A percentile compares a stretch with the other conserved stretches of the same genome.
Conservation (phyloP, 768 basidiomycete genomes). For the Hortiboletus campestris region DNA sequence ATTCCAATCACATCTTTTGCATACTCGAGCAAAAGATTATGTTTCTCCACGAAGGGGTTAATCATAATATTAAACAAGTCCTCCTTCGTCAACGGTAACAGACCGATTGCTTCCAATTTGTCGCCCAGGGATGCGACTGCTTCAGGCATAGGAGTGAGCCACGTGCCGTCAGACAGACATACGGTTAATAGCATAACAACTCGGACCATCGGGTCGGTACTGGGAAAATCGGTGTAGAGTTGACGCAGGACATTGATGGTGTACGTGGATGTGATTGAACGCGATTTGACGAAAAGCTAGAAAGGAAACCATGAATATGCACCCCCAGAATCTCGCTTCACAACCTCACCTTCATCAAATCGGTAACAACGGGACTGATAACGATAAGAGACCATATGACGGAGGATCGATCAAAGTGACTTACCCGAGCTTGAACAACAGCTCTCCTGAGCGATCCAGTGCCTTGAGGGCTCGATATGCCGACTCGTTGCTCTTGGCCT, state of each 20-base stretch:
- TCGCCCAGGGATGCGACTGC: constrained; percentile 37
- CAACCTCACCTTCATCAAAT: constrained; percentile 59
- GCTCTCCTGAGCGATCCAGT: constrained; percentile 60
- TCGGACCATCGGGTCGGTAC: constrained; percentile 56
- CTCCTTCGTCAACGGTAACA: constrained; percentile 53
- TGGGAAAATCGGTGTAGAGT: constrained; percentile 67
- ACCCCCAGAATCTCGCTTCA: neutral
- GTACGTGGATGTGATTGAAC: constrained; percentile 53
- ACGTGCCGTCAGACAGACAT: constrained; percentile 42
- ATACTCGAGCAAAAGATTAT: constrained; percentile 50
- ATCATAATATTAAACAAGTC: constrained; percentile 63
- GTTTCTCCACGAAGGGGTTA: constrained; percentile 69
- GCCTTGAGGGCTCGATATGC: constrained; percentile 68
- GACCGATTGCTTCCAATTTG: constrained; percentile 53
- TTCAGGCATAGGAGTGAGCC: constrained; percentile 29
- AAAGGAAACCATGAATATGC: constrained; percentile 7
- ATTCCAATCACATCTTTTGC: constrained; percentile 44
- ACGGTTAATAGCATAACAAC: constrained; percentile 72
- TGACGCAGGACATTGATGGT: constrained; percentile 56
- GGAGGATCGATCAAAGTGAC: constrained; percentile 11
- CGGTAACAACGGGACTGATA: constrained; percentile 48
- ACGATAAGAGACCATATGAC: constrained; percentile 10
- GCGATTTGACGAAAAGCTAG: constrained; percentile 68
- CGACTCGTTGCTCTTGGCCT: constrained; percentile 66
- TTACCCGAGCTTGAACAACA: constrained; percentile 70